Percentiles rank a stretch among this genome's conserved stretches.
phyloP scores from a whole-genome alignment of 306 rosid species.

The Gillenia trifoliata region DNA sequence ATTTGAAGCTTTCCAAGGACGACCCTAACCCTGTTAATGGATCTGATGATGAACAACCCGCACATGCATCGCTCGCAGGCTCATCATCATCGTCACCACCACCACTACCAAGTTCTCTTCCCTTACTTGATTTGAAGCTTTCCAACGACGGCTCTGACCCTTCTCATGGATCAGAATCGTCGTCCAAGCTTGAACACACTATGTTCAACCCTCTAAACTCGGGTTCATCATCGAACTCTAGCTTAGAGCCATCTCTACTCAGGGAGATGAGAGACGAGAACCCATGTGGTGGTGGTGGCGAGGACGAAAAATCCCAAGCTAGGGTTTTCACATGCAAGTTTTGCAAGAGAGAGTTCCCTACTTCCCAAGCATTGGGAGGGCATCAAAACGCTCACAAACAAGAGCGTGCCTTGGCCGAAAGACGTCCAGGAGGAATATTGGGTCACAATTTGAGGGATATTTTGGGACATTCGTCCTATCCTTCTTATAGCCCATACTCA shows the following conservation, averaged over 20 bases:
- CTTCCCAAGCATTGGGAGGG: constrained; percentile 82
- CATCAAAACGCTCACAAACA: constrained; percentile 82
- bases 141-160: not conserved
- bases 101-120: no score
- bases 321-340: constrained; percentile 58
- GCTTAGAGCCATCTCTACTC: no score
- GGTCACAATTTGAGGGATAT: constrained; percentile 1
- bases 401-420: constrained; percentile 58
- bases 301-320: not conserved
- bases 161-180: no score
- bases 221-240: no score
- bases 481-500: constrained; percentile 33
- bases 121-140: no score
- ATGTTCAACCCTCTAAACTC: no score
- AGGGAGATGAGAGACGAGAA: not conserved
- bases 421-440: constrained; percentile 51
- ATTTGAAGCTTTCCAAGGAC: no score
- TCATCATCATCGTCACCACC: not conserved
- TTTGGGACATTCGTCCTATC: constrained; percentile 23
- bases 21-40: not conserved
- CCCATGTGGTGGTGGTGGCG: not conserved
- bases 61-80: not conserved
- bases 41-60: no score
- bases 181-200: no score
- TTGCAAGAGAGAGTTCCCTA: constrained; percentile 59